These are phyloP conservation scores for Lactarius vividus DNA, from an alignment of 768 basidiomycete species.

Conservation along the genomic window DNA sequence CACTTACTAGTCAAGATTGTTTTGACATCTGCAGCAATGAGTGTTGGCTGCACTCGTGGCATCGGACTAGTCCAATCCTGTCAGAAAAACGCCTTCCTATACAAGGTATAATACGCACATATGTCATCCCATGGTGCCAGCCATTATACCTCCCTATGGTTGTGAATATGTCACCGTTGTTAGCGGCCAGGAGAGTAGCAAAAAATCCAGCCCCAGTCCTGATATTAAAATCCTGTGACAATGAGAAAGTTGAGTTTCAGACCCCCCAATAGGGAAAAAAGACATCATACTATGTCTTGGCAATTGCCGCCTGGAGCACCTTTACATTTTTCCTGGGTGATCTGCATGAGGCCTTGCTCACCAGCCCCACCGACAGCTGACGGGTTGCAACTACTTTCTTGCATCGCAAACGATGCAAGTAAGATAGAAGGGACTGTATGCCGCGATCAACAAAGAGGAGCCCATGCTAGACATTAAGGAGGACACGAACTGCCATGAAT, in stretches of 20 bases:
- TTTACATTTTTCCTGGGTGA: slow-evolving; percentile 74
- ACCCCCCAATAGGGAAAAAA: not conserved
- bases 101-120: slow-evolving; percentile 39
- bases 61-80: slow-evolving; percentile 36
- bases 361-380: slow-evolving; percentile 66
- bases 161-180: slow-evolving; percentile 52
- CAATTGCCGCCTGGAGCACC: slow-evolving; percentile 48
- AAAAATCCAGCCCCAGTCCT: slow-evolving; percentile 62
- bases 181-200: slow-evolving; percentile 44
- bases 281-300: slow-evolving; percentile 38
- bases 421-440: slow-evolving; percentile 67
- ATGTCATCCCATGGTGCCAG: slow-evolving; percentile 59
- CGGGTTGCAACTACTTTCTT: slow-evolving; percentile 77
- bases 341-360: slow-evolving; percentile 87
- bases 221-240: slow-evolving; percentile 65
- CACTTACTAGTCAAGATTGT: slow-evolving; percentile 83
- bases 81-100: not conserved
- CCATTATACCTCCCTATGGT: slow-evolving; percentile 78
- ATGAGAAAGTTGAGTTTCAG: not conserved
- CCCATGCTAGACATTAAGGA: not conserved
- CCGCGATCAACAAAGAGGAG: slow-evolving; percentile 8
- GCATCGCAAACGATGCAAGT: slow-evolving; percentile 85
- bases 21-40: slow-evolving; percentile 67
- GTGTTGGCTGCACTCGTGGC: slow-evolving; percentile 58
- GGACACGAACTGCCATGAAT: slow-evolving; percentile 40